Conservation (phyloP, 2,329 filamentous ascomycete genomes). For the Beauveria scarabaeidicola region DNA sequence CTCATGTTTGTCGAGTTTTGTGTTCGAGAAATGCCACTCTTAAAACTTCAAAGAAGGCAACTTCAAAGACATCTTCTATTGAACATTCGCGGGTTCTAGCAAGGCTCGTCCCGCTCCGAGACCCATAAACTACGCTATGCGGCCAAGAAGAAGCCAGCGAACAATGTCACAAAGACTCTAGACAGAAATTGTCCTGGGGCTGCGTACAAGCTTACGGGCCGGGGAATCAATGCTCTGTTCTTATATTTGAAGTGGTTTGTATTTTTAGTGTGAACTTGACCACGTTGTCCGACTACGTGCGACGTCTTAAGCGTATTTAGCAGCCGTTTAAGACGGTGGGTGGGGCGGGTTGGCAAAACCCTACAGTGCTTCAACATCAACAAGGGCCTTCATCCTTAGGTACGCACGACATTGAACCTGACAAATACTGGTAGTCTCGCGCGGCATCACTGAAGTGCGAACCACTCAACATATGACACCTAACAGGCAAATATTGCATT, state of each 20-base stretch:
- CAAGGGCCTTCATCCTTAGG: too few species aligned
- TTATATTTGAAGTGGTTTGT: too few species aligned
- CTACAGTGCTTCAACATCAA: too few species aligned
- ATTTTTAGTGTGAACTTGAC: not conserved
- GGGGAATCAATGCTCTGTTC: too few species aligned
- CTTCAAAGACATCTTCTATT: too few species aligned
- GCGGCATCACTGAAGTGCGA: not conserved
- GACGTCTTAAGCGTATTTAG: not conserved
- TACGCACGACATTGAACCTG: not conserved
- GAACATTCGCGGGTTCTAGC: not conserved
- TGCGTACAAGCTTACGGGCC: not conserved
- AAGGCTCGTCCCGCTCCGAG: constrained; percentile 10
- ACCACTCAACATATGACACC: not conserved
- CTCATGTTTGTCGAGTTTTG: not conserved
- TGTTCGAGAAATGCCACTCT: not conserved
- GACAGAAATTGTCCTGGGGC: not conserved
- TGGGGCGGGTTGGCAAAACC: not conserved
- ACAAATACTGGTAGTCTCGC: not conserved
- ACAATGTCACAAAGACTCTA: not conserved
- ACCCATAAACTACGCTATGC: constrained; percentile 9
- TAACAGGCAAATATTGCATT: not conserved
- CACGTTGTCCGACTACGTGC: not conserved
- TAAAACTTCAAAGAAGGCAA: not conserved
- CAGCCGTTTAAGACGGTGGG: not conserved
- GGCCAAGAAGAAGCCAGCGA: not conserved